Conservation (phyloP, 495 filamentous ascomycete genomes). For the Glutinoglossum americanum region DNA sequence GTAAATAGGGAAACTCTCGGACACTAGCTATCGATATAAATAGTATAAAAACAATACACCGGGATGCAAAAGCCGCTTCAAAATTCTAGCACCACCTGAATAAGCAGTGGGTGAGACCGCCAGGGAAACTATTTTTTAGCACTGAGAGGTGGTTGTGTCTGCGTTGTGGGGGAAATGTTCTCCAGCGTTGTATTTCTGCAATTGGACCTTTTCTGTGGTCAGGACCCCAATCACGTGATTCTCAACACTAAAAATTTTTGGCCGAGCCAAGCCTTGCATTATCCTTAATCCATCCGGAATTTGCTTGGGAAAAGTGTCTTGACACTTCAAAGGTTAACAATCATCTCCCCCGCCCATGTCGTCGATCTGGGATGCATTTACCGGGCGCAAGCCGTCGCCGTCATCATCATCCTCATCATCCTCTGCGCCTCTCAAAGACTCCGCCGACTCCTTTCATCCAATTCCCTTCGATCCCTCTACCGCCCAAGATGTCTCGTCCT, state of each 20-base stretch:
- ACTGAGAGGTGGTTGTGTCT: too few relatives aligned
- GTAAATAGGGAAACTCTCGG: too few relatives aligned
- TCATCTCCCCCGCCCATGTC: constrained; percentile 3
- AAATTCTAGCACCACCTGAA: too few relatives aligned
- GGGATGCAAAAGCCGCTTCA: too few relatives aligned
- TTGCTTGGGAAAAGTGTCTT: too few relatives aligned
- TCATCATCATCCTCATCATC: constrained; percentile 23
- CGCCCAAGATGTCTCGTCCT: constrained; percentile 59
- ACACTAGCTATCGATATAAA: too few relatives aligned
- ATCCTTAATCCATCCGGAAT: too few relatives aligned
- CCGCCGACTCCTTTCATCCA: constrained; percentile 28
- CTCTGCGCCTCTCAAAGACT: constrained; percentile 13
- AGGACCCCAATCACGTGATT: background rate
- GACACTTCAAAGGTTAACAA: background rate
- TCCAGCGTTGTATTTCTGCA: too few relatives aligned
- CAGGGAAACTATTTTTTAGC: too few relatives aligned
- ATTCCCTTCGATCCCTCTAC: constrained; percentile 43
- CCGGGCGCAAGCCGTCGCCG: constrained; percentile 47
- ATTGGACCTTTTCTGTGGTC: background rate
- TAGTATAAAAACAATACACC: too few relatives aligned
- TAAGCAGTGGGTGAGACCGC: too few relatives aligned
- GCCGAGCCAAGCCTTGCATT: background rate
- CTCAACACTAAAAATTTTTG: background rate
- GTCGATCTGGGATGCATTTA: constrained; percentile 75
- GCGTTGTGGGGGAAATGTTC: too few relatives aligned